phyloP scores from a whole-genome alignment of 2,329 filamentous ascomycete species.

The Pezicula carpinea region DNA sequence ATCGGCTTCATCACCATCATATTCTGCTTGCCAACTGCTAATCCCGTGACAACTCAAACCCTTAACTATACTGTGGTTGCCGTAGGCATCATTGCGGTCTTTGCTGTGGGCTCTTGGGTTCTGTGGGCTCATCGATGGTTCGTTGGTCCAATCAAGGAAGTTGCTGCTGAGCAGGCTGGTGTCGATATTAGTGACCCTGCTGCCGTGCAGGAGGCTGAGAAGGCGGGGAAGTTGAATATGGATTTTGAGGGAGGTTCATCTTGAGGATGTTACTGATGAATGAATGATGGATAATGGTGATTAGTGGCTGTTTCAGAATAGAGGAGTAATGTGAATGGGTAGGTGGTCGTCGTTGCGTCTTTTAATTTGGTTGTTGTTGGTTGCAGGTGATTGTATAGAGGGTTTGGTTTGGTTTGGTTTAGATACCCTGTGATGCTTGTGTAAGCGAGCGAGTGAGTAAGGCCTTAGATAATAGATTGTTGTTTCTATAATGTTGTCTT shows the following conservation, averaged over 20 bases:
- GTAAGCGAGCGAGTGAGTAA: too few relatives aligned
- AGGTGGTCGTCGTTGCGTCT: too few relatives aligned
- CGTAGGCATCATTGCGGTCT: slow-evolving; percentile 50
- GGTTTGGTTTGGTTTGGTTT: too few relatives aligned
- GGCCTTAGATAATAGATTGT: too few relatives aligned
- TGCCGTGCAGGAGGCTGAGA: slow-evolving; percentile 20
- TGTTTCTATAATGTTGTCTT: too few relatives aligned
- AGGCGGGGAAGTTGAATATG: slow-evolving; percentile 5
- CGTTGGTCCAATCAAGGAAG: slow-evolving; percentile 48
- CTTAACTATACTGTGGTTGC: slow-evolving; percentile 56
- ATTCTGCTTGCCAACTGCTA: slow-evolving; percentile 51
- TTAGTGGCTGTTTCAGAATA: too few relatives aligned
- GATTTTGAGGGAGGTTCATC: neutral
- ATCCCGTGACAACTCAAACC: slow-evolving; percentile 51
- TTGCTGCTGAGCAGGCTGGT: slow-evolving; percentile 43
- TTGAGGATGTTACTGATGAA: neutral
- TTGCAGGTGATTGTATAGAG: too few relatives aligned
- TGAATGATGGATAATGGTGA: neutral
- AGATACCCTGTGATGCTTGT: too few relatives aligned
- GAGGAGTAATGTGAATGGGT: neutral
- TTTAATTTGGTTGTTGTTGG: too few relatives aligned
- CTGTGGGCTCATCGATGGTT: slow-evolving; percentile 51
- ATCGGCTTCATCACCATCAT: slow-evolving; percentile 51
- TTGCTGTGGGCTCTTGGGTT: slow-evolving; percentile 43
- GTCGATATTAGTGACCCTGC: slow-evolving; percentile 35